Percentiles rank a stretch among this genome's conserved stretches.
These are phyloP conservation scores for Mucor irregularis DNA, from an alignment of 371 early-diverging fungal genomes.

Conservation along the genomic window DNA sequence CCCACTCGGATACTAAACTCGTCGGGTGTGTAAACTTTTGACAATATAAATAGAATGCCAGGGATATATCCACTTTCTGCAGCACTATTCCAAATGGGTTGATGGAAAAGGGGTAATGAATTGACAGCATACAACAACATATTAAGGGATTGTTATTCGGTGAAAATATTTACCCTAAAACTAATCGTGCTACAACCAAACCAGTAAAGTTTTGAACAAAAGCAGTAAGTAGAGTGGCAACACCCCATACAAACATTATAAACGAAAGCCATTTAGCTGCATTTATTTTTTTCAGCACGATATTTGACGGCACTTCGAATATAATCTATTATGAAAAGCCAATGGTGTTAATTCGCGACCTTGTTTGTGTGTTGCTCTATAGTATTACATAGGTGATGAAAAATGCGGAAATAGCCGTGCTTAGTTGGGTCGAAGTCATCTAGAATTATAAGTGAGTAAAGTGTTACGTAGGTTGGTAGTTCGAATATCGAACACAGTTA, in stretches of 20 bases:
- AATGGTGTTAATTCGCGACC: not conserved
- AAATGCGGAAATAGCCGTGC: constrained; percentile 31
- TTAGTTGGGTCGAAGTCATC: constrained; percentile 28
- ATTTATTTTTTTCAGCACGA: constrained; percentile 35
- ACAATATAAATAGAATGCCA: constrained; percentile 30
- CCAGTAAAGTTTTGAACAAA: constrained; percentile 27
- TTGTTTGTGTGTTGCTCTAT: not conserved
- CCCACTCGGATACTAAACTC: constrained; percentile 32
- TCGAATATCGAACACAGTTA: not conserved
- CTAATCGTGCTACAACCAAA: constrained; percentile 18
- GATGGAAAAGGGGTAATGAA: not conserved
- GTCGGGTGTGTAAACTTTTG: constrained; percentile 28
- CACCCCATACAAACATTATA: constrained; percentile 49
- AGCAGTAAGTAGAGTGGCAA: constrained; percentile 28
- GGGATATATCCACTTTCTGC: constrained; percentile 40
- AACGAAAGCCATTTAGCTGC: constrained; percentile 43
- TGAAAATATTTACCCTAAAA: constrained; percentile 31
- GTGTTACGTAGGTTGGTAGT: constrained; percentile 37
- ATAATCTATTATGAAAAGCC: constrained; percentile 37
- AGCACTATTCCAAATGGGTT: constrained; percentile 10
- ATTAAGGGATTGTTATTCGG: not conserved
- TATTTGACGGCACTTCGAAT: constrained; percentile 48
- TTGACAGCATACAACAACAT: not conserved
- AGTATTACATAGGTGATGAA: constrained; percentile 36
- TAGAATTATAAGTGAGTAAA: constrained; percentile 23